Evolutionary conservation across 805 yeast species (phyloP), one percentile per base, ranked within the genome.

Genomic region (Metschnikowia henanensis): DNA sequence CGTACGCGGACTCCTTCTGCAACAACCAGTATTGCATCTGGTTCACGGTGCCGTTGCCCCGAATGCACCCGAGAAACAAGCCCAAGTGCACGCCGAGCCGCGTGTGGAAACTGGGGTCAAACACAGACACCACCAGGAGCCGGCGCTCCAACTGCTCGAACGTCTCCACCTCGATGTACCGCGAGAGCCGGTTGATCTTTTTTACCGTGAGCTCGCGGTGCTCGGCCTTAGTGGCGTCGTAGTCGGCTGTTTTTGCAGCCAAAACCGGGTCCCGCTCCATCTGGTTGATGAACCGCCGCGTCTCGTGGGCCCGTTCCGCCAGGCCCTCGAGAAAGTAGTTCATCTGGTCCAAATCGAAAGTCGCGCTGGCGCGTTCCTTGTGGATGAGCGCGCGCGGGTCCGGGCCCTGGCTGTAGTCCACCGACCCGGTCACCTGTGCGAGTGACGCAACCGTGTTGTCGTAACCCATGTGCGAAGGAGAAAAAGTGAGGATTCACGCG

Each of bases 31-130:
- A 92, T 33, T 80, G 71, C 56, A 84, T 77, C 72, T 91, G 98
- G 45, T 81, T 87, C 26, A 79, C 76, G 7, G 97, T 84, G 52
- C 97, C 98, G 56, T 87, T 85, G 49, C 97, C 96, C 54, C 84
- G 80, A 45, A 91, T 69, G 45, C 96, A 87, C 45, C 81, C 78
- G 41, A 88, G 75, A 61, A 92, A 92, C 45, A 91, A 74, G 4
- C 96, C 97, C 52, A 84, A 73, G 70, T 91, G 95, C 43, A 91
- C 90, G 32, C 96, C 96, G 39, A 87, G 65, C 56, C 98, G 79
- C 25, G 96, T 90, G 40, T 81, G 80, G 35, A 86, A 69, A 53
- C 83, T 83, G 15, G 96, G 95, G 63, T 92, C 97, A 49, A 83
- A 75, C 34, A 83, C 70, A 15, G 81, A 80, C 23, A 83, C 63